Evolutionary conservation across 306 rosid genomes (phyloP).

Genomic region (Bauhinia variegata): DNA sequence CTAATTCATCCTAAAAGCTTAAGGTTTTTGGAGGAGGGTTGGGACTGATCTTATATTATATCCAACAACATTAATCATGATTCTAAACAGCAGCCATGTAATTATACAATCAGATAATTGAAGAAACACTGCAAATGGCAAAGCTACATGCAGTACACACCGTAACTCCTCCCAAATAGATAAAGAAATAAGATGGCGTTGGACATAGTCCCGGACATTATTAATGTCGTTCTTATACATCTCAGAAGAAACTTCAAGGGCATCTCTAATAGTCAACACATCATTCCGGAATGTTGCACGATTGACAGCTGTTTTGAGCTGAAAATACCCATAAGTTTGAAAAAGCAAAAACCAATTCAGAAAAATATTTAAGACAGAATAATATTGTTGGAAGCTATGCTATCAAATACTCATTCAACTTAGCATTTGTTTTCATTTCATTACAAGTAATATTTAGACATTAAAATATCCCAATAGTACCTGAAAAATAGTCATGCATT

Average conservation of each 20-base stretch:
- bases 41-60: too few species aligned
- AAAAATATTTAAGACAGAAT: conserved; percentile 1
- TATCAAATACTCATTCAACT: not conserved
- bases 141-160: conserved; percentile 46
- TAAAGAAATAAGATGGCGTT: conserved; percentile 91
- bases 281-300: conserved; percentile 94
- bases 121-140: conserved; percentile 27
- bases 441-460: conserved; percentile 18
- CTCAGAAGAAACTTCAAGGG: conserved; percentile 97
- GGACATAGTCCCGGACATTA: conserved; percentile 82
- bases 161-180: conserved; percentile 98
- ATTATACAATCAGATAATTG: not conserved
- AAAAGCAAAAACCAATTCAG: conserved; percentile 1
- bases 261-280: conserved; percentile 82
- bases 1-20: too few species aligned
- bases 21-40: too few species aligned
- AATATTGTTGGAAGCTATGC: conserved; percentile 15
- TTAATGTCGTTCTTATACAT: conserved; percentile 87
- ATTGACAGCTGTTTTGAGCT: conserved; percentile 94
- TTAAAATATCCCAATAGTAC: conserved; percentile 21
- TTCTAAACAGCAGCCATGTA: conserved; percentile 6
- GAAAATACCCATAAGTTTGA: conserved; percentile 38
- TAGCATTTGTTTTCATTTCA: conserved; percentile 8
- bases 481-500: conserved; percentile 6
- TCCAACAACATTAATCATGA: not conserved